Base-by-base conservation (phyloP, 2,329 filamentous ascomycete species). In the Dothiorella sarmentorum region DNA sequence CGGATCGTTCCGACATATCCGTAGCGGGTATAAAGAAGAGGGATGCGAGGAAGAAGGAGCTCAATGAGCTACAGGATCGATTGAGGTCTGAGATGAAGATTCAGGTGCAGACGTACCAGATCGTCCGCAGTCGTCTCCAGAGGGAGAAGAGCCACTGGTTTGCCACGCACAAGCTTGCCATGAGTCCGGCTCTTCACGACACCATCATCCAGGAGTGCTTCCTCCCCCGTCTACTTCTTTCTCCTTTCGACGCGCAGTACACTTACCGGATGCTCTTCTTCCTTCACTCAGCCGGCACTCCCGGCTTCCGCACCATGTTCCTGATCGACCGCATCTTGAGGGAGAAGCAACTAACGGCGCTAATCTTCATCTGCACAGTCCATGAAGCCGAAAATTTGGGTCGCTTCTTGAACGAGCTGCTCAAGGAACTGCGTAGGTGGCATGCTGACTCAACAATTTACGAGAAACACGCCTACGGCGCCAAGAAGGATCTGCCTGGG, bases 321-420 rank as follows among this genome's bases (percentile, higher is more conserved):
- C 77, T 99, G 2, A 87, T 96, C 65, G 89, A 92, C 63, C 85
- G 89, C 15, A 79, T 99, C 0, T 96, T 99, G 75, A 86, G 86
- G 66, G 85, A 91, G 60, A 91, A 95, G 67, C 83, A 89, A 59
- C 79, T 97, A 17, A 85, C 89, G 2, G 82, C 87, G 7, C 82
- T 97, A 52, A 91, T 99, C 59, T 97, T 96, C 71, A 86, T 88
- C 47, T 95, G 89, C 70, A 96, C 92, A 0, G 87, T 93, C 22
- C 87, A 91, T 58, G 95, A 99, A 73, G 90, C 91, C 0, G 90
- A 96, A 71, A 91, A 96, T 64, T 78, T 99, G n/a, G 94, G 91
- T 11, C 89, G 90, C 22, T 97, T 99, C 72, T 76, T 99, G 57
- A 90, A 88, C 67, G 86, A 93, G 61, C 79, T 94, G 2, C 77